Base-by-base conservation (phyloP, 495 filamentous ascomycete genomes). In the Aspergillus kassunensis region DNA sequence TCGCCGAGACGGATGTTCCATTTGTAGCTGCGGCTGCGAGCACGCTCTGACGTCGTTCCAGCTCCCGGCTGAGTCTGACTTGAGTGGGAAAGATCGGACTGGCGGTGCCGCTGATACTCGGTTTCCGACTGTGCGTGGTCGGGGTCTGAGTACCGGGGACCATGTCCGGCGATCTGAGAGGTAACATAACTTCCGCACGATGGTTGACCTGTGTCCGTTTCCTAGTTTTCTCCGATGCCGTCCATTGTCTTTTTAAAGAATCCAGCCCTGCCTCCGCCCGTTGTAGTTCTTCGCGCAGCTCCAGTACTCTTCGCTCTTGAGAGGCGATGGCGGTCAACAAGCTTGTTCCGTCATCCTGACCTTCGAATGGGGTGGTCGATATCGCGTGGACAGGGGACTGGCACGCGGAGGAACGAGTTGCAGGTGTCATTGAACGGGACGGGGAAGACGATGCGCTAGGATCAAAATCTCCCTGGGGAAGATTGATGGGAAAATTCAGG, bases 221-320 rank as follows among this genome's bases (percentile, higher is more conserved):
- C 73, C 81, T 90, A 31, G 82, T 80, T 44, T 82, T 84, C 62
- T 96, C 90, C 29, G 91, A 84, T 20, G 74, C 66, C 2, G 86
- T 79, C 89, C 89, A 87, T 60, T 93, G 88, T 53, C 81, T 86
- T 68, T 96, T 96, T 41, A 97, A 72, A 50, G 73, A 81, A 27
- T 73, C 69, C 50, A 98, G 72, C 29, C 96, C 90, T 4, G 67
- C 63, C 62, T 97, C 93, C 9, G 93, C 91, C 46, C 83, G 84
- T 7, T 72, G 66, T 11, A 98, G 76, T 65, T 97, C 93, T 65
- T 97, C 93, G 42, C 84, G 85, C 25, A 97, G 75, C 72, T 97
- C 93, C 35, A 98, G 72, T 6, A 98, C 92, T 44, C 82, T 83
- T n/a, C 93, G 83, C 64, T 98, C 93, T 67, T 97, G 91, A 5